Evolutionary conservation across 306 rosid species (phyloP), one percentile per base, ranked within the genome.

Genomic region (Vigna reflexopilosa): DNA sequence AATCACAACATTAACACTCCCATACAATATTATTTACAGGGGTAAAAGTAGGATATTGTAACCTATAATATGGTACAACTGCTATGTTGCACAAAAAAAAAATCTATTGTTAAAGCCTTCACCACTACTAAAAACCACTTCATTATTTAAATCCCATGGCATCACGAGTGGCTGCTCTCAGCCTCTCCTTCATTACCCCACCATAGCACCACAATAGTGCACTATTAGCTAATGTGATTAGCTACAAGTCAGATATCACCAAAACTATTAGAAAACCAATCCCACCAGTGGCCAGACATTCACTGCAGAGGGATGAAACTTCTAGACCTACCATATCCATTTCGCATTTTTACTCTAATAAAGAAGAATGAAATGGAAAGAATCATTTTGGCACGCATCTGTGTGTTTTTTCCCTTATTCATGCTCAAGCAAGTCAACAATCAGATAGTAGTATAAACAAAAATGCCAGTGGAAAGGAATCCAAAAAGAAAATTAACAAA

Each of bases 401-500:
- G 19, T 42, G 32, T 61, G 34, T 9, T 26, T 1, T 9, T 0
- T 1, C 67, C 67, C 34, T 51, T 14, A 24, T 62, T 32, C 24
- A 16, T 40, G 51, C 68, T 82, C 30, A 56, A 20, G 32, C 28
- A 56, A 16, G 40, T 61, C 49, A 67, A 22, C 49, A 72, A 32
- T 20, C 36, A 38, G 15, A 54, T 4, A 48, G 49, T 15, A 78
- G 49, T 15, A 78, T 13, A 30, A 61, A 56, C 28, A 28, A 77
- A 4, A 47, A 42, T 12, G 64, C 48, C 47, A 24, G 51, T 42
- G 68, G 40, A 4, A 56, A 38, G 28, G 65, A 64, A 76, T 70
- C 32, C 3, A n/a, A 75, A 76, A 70, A 38, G 22, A 54, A 64
- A 80, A 65, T 16, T 8, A 59, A 62, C 1, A 71, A 68, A 69